Percentiles rank a stretch among this genome's conserved stretches.
phyloP scores from a whole-genome alignment of 2,329 filamentous ascomycete genomes.

The Arthrobotrys sphaeroides region DNA sequence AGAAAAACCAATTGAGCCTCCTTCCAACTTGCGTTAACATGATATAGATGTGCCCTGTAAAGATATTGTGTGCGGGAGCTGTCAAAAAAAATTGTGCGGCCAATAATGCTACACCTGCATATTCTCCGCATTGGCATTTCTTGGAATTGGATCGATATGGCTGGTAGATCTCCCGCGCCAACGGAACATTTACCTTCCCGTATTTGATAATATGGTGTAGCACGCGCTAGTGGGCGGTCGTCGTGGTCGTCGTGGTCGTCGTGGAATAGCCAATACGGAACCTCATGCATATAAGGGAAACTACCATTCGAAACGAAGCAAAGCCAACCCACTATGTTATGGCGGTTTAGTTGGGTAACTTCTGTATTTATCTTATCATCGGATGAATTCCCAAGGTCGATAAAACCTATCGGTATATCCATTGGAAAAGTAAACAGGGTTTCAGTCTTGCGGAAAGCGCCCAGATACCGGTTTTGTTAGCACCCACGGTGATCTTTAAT shows the following conservation, averaged over 20 bases:
- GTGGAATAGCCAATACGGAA: neutral
- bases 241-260: too few relatives aligned
- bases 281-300: neutral
- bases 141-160: slow-evolving; percentile 50
- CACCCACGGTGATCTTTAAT: neutral
- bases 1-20: neutral
- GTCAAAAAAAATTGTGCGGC: slow-evolving; percentile 23
- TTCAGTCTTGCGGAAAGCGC: slow-evolving; percentile 12
- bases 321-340: neutral
- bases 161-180: slow-evolving; percentile 48
- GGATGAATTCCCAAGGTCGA: slow-evolving; percentile 22
- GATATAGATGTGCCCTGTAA: neutral
- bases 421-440: neutral
- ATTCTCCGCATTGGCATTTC: slow-evolving; percentile 52
- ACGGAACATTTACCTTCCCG: slow-evolving; percentile 20
- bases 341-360: neutral
- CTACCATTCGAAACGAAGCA: neutral
- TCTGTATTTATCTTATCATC: slow-evolving; percentile 40
- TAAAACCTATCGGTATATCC: neutral
- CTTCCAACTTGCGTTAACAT: slow-evolving; percentile 33
- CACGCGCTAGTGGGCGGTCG: neutral
- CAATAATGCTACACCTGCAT: slow-evolving; percentile 49
- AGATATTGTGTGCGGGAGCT: neutral
- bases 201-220: neutral
- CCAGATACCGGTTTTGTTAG: slow-evolving; percentile 12